Percentiles rank a stretch among this genome's conserved stretches.
phyloP scores from a whole-genome alignment of 768 basidiomycete genomes.

The Tephrocybe sp. region DNA sequence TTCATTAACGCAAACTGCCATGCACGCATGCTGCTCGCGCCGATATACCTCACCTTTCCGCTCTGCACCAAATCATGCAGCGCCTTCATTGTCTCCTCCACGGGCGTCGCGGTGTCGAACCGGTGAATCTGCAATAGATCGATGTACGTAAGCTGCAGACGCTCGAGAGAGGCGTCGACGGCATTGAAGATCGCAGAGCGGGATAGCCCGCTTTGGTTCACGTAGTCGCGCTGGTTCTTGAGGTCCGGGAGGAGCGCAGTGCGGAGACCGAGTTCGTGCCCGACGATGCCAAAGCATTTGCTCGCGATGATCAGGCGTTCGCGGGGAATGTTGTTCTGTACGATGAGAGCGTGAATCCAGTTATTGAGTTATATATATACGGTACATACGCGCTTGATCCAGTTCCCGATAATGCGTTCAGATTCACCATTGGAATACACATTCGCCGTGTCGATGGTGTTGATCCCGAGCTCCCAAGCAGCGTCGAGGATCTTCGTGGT shows the following conservation, averaged over 20 bases:
- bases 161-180: constrained; percentile 27
- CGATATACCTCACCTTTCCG: constrained; percentile 41
- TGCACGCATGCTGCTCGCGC: constrained; percentile 44
- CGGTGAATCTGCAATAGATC: constrained; percentile 42
- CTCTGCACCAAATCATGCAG: constrained; percentile 40
- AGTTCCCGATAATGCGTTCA: constrained; percentile 40
- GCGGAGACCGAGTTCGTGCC: neutral
- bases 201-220: constrained; percentile 18
- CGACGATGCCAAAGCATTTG: constrained; percentile 13
- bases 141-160: constrained; percentile 26
- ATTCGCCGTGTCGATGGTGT: constrained; percentile 36
- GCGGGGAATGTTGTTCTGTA: constrained; percentile 13
- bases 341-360: constrained; percentile 16
- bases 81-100: constrained; percentile 43
- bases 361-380: no score
- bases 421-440: constrained; percentile 36
- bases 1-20: no score
- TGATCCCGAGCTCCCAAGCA: constrained; percentile 40
- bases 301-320: constrained; percentile 13
- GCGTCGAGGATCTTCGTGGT: constrained; percentile 41
- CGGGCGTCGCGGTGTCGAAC: constrained; percentile 29
- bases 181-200: constrained; percentile 31
- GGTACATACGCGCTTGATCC: constrained; percentile 31
- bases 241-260: constrained; percentile 3
- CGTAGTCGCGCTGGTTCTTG: constrained; percentile 10